A percentile compares a stretch with the other conserved stretches of the same genome.
Conservation (phyloP, 495 filamentous ascomycete genomes). For the Daldinia concentrica region DNA sequence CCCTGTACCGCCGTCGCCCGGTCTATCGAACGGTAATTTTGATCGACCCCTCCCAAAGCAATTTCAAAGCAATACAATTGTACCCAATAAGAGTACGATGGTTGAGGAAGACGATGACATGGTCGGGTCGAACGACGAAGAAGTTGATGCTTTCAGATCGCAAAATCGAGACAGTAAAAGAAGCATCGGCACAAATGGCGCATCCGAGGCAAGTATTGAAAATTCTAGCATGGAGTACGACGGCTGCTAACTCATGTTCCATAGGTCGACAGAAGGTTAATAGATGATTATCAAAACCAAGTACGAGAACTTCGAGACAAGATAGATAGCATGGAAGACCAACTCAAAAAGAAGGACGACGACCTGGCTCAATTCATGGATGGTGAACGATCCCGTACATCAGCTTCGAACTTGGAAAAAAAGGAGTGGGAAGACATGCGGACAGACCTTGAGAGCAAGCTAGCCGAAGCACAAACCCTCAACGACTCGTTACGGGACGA, state of each 20-base stretch:
- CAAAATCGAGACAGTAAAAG: slow-evolving; percentile 65
- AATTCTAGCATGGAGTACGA: background rate
- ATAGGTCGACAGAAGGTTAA: slow-evolving; percentile 72
- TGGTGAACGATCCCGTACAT: slow-evolving; percentile 54
- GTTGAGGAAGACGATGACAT: slow-evolving; percentile 93
- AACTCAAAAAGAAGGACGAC: slow-evolving; percentile 61
- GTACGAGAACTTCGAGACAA: slow-evolving; percentile 78
- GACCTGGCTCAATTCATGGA: slow-evolving; percentile 55
- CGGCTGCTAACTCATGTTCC: slow-evolving; percentile 5
- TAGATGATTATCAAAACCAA: slow-evolving; percentile 81
- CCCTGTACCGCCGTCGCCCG: slow-evolving; percentile 56
- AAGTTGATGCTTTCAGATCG: slow-evolving; percentile 62
- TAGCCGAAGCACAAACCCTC: slow-evolving; percentile 79
- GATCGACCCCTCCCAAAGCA: slow-evolving; percentile 79
- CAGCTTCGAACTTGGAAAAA: slow-evolving; percentile 62
- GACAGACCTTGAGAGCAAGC: slow-evolving; percentile 76
- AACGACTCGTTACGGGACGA: slow-evolving; percentile 80
- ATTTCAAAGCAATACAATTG: slow-evolving; percentile 94
- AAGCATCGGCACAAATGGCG: slow-evolving; percentile 57
- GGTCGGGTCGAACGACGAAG: slow-evolving; percentile 56
- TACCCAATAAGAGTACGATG: slow-evolving; percentile 98
- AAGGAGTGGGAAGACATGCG: slow-evolving; percentile 80
- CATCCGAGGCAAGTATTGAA: slow-evolving; percentile 58
- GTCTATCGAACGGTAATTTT: slow-evolving; percentile 53
- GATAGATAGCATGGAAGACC: slow-evolving; percentile 73